These are phyloP conservation scores for Phialophora expanda DNA, from an alignment of 2,329 filamentous ascomycete genomes.

Conservation along the genomic window DNA sequence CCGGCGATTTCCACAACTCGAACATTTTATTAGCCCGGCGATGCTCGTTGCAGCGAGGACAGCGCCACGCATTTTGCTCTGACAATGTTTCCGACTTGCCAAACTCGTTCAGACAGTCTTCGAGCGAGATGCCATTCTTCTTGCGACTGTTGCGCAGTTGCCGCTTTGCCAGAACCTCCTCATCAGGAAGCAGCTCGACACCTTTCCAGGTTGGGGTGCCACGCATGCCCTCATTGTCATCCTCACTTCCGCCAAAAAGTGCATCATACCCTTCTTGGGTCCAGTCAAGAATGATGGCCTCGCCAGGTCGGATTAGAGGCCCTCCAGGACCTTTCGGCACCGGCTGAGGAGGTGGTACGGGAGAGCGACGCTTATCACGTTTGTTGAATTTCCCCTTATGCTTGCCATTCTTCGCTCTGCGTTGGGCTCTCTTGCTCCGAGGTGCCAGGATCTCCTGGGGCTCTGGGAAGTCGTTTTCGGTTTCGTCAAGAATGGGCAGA, in stretches of 20 bases:
- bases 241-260: slow-evolving; percentile 63
- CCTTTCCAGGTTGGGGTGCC: slow-evolving; percentile 64
- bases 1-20: slow-evolving; percentile 94
- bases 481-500: slow-evolving; percentile 41
- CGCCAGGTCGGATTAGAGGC: slow-evolving; percentile 73
- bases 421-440: slow-evolving; percentile 31
- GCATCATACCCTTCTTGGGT: slow-evolving; percentile 69
- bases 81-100: slow-evolving; percentile 92
- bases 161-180: slow-evolving; percentile 68
- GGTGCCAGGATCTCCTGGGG: slow-evolving; percentile 36
- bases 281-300: slow-evolving; percentile 90
- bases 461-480: slow-evolving; percentile 40
- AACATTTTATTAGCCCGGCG: slow-evolving; percentile 93
- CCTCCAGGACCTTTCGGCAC: slow-evolving; percentile 47
- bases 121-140: slow-evolving; percentile 78
- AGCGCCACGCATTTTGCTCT: slow-evolving; percentile 97
- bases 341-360: slow-evolving; percentile 31
- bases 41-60: slow-evolving; percentile 92
- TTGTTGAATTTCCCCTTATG: slow-evolving; percentile 45
- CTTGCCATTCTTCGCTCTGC: slow-evolving; percentile 45
- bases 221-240: slow-evolving; percentile 57
- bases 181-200: slow-evolving; percentile 61
- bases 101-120: slow-evolving; percentile 93
- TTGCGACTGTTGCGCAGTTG: slow-evolving; percentile 67
- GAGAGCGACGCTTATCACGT: slow-evolving; percentile 28